Base-by-base conservation (phyloP, 1,139 yeast genomes). In the Candida gigantensis region DNA sequence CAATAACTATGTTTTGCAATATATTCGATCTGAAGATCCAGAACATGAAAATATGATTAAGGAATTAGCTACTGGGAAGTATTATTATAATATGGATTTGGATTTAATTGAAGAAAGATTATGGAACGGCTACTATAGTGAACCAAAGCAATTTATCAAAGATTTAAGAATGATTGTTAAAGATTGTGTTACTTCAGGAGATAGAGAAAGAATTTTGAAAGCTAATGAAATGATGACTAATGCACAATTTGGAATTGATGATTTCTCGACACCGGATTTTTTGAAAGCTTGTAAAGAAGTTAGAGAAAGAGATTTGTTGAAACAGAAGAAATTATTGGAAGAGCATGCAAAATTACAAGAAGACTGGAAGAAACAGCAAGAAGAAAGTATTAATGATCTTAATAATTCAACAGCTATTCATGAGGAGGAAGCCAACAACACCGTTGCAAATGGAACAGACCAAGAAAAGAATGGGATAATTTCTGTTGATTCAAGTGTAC, bases 141-240 rank as follows among this genome's bases (percentile, higher is more conserved):
- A 90, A 51, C 97, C 98, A 10, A 83, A 79, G 48, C 97, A 92
- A 56, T 90, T 86, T 55, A 62, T 90, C 49, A 79, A 75, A 49
- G 98, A 94, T 55, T 75, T 94, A 34, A 87, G 81, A 54, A 74
- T 85, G 78, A 90, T 94, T 32, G 83, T 87, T 31, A 72, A 74
- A 31, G 99, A 94, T 62, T 77, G 95, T 0, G 70, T 75, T 20
- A 79, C 82, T 0, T 63, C 75, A 6, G 89, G 87, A 1, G 97
- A 90, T 47, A 74, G 97, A 33, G 98, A 92, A 44, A 68, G 96
- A 35, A 68, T 83, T 10, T 73, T 90, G 40, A 89, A 86, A 57
- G 96, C 97, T 0, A 86, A 92, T 43, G 98, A 94, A 60, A 89
- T 94, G 97, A 75, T 79, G 54, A 95, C 97, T 7, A 90, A 92